A percentile compares a stretch with the other conserved stretches of the same genome.
These are phyloP conservation scores for Linum usitatissimum DNA, from an alignment of 345 rosid genomes.

Conservation along the genomic window DNA sequence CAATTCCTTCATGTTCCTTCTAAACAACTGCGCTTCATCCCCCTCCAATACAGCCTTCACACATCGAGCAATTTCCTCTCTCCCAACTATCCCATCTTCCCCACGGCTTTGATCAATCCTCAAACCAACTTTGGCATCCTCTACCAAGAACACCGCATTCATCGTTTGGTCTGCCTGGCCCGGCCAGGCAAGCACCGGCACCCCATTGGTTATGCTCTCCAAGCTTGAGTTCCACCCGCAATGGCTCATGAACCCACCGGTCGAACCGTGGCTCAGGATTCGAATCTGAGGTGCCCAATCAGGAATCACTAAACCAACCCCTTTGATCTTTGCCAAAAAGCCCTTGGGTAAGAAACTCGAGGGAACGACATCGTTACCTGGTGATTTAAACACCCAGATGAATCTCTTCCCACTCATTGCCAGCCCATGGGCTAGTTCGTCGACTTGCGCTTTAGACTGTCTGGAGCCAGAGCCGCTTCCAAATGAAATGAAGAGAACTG, in stretches of 20 bases:
- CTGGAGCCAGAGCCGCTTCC: slow-evolving; percentile 28
- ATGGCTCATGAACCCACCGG: slow-evolving; percentile 30
- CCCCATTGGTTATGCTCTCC: slow-evolving; percentile 29
- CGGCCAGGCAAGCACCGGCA: slow-evolving; percentile 36
- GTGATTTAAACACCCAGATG: slow-evolving; percentile 27
- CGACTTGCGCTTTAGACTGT: slow-evolving; percentile 14
- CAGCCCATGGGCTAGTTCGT: slow-evolving; percentile 26
- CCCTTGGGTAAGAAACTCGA: slow-evolving; percentile 25
- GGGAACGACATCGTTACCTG: slow-evolving; percentile 14
- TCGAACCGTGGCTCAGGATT: slow-evolving; percentile 25
- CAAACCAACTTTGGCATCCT: slow-evolving; percentile 22
- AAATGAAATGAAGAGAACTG: slow-evolving; percentile 24
- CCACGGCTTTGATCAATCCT: slow-evolving; percentile 14
- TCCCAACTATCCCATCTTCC: slow-evolving; percentile 14
- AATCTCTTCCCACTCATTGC: slow-evolving; percentile 31
- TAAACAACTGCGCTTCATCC: slow-evolving; percentile 21
- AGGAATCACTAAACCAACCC: slow-evolving; percentile 19
- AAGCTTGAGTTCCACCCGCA: slow-evolving; percentile 34
- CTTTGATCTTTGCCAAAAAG: slow-evolving; percentile 25
- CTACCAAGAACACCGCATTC: slow-evolving; percentile 22
- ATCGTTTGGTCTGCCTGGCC: slow-evolving; percentile 29
- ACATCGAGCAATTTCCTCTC: slow-evolving; percentile 21
- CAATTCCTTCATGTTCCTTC: slow-evolving; percentile 14
- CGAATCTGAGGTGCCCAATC: slow-evolving; percentile 33
- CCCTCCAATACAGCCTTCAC: slow-evolving; percentile 19